These are phyloP conservation scores for Myxozyma mucilagina DNA, from an alignment of 805 yeast genomes.

Conservation along the genomic window DNA sequence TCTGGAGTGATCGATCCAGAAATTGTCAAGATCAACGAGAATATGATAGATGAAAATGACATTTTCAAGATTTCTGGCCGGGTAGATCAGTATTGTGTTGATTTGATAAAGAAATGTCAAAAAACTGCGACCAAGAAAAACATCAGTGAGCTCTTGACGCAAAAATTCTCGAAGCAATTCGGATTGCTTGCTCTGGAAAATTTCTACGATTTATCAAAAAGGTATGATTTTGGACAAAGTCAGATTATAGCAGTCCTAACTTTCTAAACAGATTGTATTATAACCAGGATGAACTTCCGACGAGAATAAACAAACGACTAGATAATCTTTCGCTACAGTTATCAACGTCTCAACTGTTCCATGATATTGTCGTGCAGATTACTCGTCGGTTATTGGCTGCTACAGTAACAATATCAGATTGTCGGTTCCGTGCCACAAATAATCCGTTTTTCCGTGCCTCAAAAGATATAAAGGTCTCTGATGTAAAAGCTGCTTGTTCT, in stretches of 20 bases:
- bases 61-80: neutral
- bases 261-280: slow-evolving; percentile 10
- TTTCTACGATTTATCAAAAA: slow-evolving; percentile 15
- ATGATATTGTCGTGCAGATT: slow-evolving; percentile 7
- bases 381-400: slow-evolving; percentile 21
- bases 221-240: neutral
- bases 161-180: neutral
- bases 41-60: neutral
- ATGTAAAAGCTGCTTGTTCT: slow-evolving; percentile 21
- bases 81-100: slow-evolving; percentile 1
- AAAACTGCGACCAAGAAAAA: neutral
- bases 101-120: neutral
- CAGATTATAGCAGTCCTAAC: neutral
- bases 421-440: slow-evolving; percentile 19
- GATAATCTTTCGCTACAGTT: slow-evolving; percentile 11
- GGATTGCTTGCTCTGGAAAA: slow-evolving; percentile 17
- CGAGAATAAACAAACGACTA: neutral
- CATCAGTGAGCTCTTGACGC: neutral
- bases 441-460: neutral
- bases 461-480: slow-evolving; percentile 1
- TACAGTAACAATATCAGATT: slow-evolving; percentile 9
- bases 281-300: slow-evolving; percentile 7
- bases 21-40: neutral
- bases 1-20: too few relatives aligned
- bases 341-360: slow-evolving; percentile 10